Percentiles rank a stretch among this genome's conserved stretches.
Evolutionary conservation across 306 rosid species (phyloP).

Genomic region (Carpinus fangiana): DNA sequence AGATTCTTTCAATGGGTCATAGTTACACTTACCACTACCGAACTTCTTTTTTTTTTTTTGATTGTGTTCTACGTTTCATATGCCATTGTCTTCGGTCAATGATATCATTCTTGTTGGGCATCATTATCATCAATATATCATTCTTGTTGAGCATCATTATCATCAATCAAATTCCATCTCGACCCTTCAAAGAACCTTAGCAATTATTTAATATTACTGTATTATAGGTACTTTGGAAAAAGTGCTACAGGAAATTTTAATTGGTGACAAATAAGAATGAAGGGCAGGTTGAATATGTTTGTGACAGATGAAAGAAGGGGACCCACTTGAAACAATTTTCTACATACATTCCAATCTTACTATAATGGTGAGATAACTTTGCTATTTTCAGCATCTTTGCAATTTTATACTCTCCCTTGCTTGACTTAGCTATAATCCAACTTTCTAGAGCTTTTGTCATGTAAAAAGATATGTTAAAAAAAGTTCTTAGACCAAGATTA

Average conservation of each 20-base stretch:
- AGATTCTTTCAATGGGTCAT: conserved; percentile 22
- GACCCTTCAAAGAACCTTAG: conserved; percentile 23
- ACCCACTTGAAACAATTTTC: not conserved
- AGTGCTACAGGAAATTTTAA: not conserved
- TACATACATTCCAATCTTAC: conserved; percentile 17
- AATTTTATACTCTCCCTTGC: conserved; percentile 1
- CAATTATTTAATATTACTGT: conserved; percentile 1
- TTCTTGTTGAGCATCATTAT: not conserved
- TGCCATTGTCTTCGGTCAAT: conserved; percentile 18
- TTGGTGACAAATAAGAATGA: conserved; percentile 5
- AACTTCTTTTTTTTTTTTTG: not conserved
- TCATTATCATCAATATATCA: conserved; percentile 12
- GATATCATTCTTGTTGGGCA: conserved; percentile 18
- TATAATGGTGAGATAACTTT: conserved; percentile 3
- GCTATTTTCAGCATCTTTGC: conserved; percentile 7
- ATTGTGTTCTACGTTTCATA: conserved; percentile 8
- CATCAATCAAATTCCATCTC: conserved; percentile 24
- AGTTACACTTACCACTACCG: not conserved
- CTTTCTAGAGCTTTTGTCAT: conserved; percentile 5
- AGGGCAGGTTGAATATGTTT: not conserved
- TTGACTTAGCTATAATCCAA: not conserved
- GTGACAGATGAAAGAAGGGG: not conserved
- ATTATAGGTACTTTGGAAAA: not conserved
- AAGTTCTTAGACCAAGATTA: conserved; percentile 4
- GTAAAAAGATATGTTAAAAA: not conserved